A percentile compares a stretch with the other conserved stretches of the same genome.
Evolutionary conservation across 176 grass and related monocot species (phyloP).

Genomic region (Poa annua): DNA sequence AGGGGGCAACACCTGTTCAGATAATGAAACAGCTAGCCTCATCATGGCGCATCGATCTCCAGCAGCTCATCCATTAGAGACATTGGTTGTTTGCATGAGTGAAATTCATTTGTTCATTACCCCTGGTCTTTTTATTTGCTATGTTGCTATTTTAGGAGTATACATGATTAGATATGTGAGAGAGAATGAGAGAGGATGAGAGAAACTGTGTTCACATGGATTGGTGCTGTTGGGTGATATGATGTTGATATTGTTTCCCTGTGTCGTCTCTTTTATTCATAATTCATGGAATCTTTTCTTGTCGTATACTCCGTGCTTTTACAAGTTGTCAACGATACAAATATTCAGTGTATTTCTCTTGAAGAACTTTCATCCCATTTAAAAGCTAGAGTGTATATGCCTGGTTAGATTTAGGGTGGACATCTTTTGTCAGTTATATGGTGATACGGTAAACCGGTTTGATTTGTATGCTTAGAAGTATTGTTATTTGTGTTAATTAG

Average conservation of each 20-base stretch:
- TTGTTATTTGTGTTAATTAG: too few relatives aligned
- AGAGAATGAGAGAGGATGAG: constrained; percentile 37
- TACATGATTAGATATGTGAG: constrained; percentile 50
- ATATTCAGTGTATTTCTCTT: too few relatives aligned
- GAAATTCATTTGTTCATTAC: constrained; percentile 61
- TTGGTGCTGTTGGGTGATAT: constrained; percentile 41
- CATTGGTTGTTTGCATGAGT: constrained; percentile 47
- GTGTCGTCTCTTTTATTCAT: constrained; percentile 6
- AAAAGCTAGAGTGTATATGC: too few relatives aligned
- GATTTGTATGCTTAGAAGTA: too few relatives aligned
- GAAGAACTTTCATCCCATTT: too few relatives aligned
- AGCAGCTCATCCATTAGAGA: constrained; percentile 71
- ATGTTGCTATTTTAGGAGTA: constrained; percentile 50
- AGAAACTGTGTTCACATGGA: constrained; percentile 41
- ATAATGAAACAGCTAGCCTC: constrained; percentile 95
- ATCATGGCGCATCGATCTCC: constrained; percentile 84
- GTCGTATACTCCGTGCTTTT: background rate
- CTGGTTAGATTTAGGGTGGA: too few relatives aligned
- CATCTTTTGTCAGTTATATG: too few relatives aligned
- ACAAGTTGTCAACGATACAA: background rate
- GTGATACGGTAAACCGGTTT: too few relatives aligned
- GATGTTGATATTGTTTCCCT: constrained; percentile 48
- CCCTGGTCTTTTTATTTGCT: constrained; percentile 31
- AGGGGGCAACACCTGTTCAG: constrained; percentile 76
- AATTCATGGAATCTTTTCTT: background rate